These are phyloP conservation scores for Petunia hybrid DNA, from an alignment of 305 asterid genomes.

Conservation along the genomic window DNA sequence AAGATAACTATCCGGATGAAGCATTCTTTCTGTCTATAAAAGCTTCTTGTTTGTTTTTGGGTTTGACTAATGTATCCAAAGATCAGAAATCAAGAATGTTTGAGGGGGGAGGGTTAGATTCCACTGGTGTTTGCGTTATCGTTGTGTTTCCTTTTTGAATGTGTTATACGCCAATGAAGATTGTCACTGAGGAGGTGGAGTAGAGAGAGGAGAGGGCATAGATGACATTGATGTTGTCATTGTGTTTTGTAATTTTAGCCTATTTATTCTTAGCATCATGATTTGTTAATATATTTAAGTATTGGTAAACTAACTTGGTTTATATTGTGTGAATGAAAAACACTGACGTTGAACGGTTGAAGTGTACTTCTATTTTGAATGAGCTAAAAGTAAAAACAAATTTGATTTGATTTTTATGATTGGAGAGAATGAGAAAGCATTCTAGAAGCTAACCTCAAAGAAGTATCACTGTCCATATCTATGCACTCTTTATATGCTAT, in stretches of 20 bases:
- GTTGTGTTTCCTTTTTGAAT: not conserved
- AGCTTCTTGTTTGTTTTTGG: conserved; percentile 7
- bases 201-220: not conserved
- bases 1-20: conserved; percentile 44
- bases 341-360: not conserved
- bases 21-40: conserved; percentile 36
- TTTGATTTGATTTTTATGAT: not conserved
- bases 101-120: not conserved
- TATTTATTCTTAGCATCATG: not conserved
- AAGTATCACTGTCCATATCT: no score
- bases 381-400: not conserved
- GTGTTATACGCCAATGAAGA: not conserved
- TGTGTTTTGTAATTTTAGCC: conserved; percentile 25
- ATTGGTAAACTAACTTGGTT: not conserved
- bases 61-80: conserved; percentile 28
- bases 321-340: not conserved
- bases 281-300: not conserved
- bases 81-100: conserved; percentile 18
- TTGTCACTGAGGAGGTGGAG: not conserved
- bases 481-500: no score
- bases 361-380: not conserved
- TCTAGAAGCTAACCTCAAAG: not conserved
- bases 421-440: not conserved
- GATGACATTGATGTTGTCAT: conserved; percentile 9
- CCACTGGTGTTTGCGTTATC: no score